phyloP scores from a whole-genome alignment of 768 basidiomycete species.

The Krasilnikovozyma curviuscula region DNA sequence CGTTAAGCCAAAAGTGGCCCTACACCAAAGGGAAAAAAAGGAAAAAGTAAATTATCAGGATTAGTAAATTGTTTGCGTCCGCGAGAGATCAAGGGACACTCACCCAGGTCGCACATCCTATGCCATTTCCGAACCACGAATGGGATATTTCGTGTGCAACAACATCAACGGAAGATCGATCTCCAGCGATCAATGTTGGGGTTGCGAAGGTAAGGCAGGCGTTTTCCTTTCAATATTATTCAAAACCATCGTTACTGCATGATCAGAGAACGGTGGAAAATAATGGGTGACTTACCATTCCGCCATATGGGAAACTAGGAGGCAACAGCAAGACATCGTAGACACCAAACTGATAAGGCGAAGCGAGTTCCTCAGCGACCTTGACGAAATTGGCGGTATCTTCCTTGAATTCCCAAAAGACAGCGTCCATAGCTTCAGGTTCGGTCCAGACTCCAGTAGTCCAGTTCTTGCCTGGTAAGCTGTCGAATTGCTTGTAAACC shows the following conservation, averaged over 20 bases:
- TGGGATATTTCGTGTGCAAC: constrained; percentile 48
- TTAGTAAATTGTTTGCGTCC: too few species aligned
- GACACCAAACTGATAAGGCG: constrained; percentile 61
- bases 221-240: not conserved
- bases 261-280: not conserved
- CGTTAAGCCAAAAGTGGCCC: constrained; percentile 30
- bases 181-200: constrained; percentile 63
- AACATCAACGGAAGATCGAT: constrained; percentile 68
- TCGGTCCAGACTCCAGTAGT: constrained; percentile 78
- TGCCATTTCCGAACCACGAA: constrained; percentile 74
- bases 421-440: constrained; percentile 54
- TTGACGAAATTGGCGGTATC: constrained; percentile 63
- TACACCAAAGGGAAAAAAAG: too few species aligned
- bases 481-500: constrained; percentile 42
- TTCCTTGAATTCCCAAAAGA: constrained; percentile 72
- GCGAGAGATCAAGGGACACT: too few species aligned
- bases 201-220: constrained; percentile 18
- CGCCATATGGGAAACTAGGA: constrained; percentile 81
- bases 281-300: constrained; percentile 34
- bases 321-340: constrained; percentile 81
- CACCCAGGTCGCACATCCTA: constrained; percentile 26
- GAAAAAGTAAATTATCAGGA: too few species aligned
- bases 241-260: not conserved
- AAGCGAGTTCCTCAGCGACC: constrained; percentile 53
- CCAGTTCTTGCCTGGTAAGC: constrained; percentile 48